phyloP scores from a whole-genome alignment of 1,284 basidiomycete genomes.

The Trichosporon sp. region DNA sequence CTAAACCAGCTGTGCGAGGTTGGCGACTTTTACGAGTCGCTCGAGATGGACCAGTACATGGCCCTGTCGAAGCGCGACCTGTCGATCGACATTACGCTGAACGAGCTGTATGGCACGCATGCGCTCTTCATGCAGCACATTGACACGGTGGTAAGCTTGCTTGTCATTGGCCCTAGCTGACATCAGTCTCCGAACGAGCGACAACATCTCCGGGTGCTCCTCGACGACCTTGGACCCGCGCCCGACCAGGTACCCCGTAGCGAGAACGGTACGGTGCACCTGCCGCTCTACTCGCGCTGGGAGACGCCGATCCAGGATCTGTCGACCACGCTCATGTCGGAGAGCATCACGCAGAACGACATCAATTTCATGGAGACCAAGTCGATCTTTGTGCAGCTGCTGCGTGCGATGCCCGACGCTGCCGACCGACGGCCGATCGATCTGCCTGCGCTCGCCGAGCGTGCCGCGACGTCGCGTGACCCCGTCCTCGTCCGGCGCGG shows the following conservation, averaged over 20 bases:
- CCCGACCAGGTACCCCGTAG: conserved; percentile 93
- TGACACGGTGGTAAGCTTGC: conserved; percentile 71
- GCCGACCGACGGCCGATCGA: conserved; percentile 83
- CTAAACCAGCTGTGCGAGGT: conserved; percentile 95
- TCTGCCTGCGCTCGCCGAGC: conserved; percentile 81
- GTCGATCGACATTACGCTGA: conserved; percentile 97
- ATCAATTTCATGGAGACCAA: conserved; percentile 99
- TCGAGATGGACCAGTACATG: conserved; percentile 99
- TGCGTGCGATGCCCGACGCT: conserved; percentile 84
- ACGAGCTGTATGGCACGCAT: conserved; percentile 98
- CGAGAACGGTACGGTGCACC: conserved; percentile 90
- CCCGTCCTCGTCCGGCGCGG: conserved; percentile 89
- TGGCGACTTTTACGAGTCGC: conserved; percentile 96
- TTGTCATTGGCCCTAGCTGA: neutral
- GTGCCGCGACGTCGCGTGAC: conserved; percentile 94
- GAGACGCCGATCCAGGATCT: conserved; percentile 98
- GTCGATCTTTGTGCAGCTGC: conserved; percentile 95
- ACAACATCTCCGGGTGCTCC: conserved; percentile 90
- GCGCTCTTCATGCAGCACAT: conserved; percentile 90
- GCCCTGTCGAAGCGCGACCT: conserved; percentile 98
- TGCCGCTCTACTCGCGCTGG: conserved; percentile 94
- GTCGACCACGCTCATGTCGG: conserved; percentile 83
- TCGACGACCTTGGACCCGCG: conserved; percentile 88
- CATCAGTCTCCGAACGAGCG: conserved; percentile 90
- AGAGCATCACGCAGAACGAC: conserved; percentile 92